Evolutionary conservation across 371 early-diverging fungal species (phyloP).

Genomic region (Capillidium heterosporum): DNA sequence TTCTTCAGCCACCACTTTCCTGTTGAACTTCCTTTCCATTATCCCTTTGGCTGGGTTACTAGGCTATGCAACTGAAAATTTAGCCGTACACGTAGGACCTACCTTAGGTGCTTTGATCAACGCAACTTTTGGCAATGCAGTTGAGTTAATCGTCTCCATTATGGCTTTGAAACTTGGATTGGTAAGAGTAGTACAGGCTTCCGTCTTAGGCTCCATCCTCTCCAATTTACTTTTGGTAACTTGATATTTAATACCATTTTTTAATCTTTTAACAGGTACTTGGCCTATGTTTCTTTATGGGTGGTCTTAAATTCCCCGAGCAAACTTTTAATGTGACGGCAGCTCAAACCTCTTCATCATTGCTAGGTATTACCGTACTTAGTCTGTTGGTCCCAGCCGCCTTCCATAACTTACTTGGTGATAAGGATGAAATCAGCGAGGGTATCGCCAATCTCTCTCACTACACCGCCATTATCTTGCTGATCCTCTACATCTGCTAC

Average conservation of each 20-base stretch:
- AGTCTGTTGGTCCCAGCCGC: constrained; percentile 65
- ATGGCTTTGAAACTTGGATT: constrained; percentile 55
- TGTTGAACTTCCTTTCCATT: constrained; percentile 76
- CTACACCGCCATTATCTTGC: constrained; percentile 47
- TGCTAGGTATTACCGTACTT: constrained; percentile 53
- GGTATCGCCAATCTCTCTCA: constrained; percentile 39
- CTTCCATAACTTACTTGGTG: constrained; percentile 28
- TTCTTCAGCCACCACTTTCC: constrained; percentile 40
- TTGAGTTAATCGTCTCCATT: constrained; percentile 63
- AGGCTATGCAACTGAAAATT: constrained; percentile 33
- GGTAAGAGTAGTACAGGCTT: constrained; percentile 64
- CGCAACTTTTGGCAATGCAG: constrained; percentile 71
- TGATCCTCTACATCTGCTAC: constrained; percentile 51
- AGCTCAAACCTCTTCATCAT: constrained; percentile 59
- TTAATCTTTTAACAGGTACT: constrained; percentile 14
- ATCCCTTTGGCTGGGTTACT: constrained; percentile 63
- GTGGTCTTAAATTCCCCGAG: constrained; percentile 41
- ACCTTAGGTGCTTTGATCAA: constrained; percentile 80
- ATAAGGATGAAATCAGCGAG: constrained; percentile 15
- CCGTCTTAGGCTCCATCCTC: constrained; percentile 73
- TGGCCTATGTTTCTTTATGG: constrained; percentile 62
- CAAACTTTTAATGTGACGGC: constrained; percentile 61
- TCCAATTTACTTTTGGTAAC: constrained; percentile 58
- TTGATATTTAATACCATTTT: not conserved
- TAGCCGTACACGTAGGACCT: constrained; percentile 26